phyloP scores from a whole-genome alignment of 2,329 filamentous ascomycete genomes.

The Claviceps pusilla region DNA sequence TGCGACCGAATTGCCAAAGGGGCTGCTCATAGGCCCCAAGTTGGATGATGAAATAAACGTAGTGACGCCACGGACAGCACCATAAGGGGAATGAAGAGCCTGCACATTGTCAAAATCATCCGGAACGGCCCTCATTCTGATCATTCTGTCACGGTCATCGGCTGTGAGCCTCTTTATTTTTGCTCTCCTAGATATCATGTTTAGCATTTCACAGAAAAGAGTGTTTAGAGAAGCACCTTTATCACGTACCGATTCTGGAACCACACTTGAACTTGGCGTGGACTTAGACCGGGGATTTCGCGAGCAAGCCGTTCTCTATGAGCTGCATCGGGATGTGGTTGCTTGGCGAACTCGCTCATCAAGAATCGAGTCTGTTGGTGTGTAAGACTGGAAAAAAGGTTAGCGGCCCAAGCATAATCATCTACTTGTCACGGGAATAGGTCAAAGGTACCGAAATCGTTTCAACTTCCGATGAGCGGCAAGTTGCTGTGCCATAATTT shows the following conservation, averaged over 20 bases:
- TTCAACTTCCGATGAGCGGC: constrained; percentile 56
- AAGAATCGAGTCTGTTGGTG: constrained; percentile 95
- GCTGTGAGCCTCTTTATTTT: constrained; percentile 57
- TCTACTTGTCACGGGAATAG: not conserved
- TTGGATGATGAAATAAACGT: constrained; percentile 30
- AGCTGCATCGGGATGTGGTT: constrained; percentile 84
- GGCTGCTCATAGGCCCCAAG: constrained; percentile 28
- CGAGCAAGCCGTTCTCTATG: constrained; percentile 75
- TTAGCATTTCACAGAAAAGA: not conserved
- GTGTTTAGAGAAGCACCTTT: not conserved
- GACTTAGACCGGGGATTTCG: constrained; percentile 82
- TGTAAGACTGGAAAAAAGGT: constrained; percentile 50
- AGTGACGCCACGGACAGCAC: constrained; percentile 40
- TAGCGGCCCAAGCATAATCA: constrained; percentile 11
- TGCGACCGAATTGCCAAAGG: constrained; percentile 46
- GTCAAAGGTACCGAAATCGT: constrained; percentile 51
- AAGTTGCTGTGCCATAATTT: constrained; percentile 41
- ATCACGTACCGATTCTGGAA: constrained; percentile 78
- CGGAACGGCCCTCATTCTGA: constrained; percentile 56
- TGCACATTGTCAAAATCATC: constrained; percentile 58
- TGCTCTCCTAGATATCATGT: constrained; percentile 34
- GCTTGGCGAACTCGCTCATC: constrained; percentile 92
- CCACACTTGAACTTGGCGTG: constrained; percentile 92
- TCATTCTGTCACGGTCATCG: constrained; percentile 57
- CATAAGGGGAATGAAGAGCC: constrained; percentile 52